Percentiles rank a stretch among this genome's conserved stretches.
These are phyloP conservation scores for Alliaria petiolata DNA, from an alignment of 345 rosid species.

Conservation along the genomic window DNA sequence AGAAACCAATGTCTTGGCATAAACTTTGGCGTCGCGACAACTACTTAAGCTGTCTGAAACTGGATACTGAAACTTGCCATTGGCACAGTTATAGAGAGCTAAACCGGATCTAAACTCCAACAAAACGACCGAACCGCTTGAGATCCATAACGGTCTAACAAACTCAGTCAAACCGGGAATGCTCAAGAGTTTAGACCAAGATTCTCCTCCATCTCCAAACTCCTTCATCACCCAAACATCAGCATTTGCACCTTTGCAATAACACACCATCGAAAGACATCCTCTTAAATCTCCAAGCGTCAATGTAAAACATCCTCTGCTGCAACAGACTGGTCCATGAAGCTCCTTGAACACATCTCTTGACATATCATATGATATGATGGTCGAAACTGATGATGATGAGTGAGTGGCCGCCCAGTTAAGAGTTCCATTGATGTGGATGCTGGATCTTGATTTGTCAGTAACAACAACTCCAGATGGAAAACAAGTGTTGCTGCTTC, in stretches of 20 bases:
- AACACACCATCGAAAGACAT: slow-evolving; percentile 22
- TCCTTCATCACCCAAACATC: slow-evolving; percentile 38
- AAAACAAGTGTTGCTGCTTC: slow-evolving; percentile 9
- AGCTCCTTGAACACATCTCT: slow-evolving; percentile 21
- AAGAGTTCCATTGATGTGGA: slow-evolving; percentile 30
- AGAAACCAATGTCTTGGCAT: slow-evolving; percentile 28
- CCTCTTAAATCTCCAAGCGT: slow-evolving; percentile 34
- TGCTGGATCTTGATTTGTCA: slow-evolving; percentile 19
- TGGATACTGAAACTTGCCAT: slow-evolving; percentile 13
- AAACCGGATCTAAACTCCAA: slow-evolving; percentile 36
- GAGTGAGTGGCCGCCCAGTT: slow-evolving; percentile 24
- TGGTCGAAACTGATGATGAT: slow-evolving; percentile 4
- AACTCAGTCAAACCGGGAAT: slow-evolving; percentile 26
- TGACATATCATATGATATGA: slow-evolving; percentile 34
- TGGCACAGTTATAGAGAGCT: slow-evolving; percentile 23
- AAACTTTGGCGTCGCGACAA: slow-evolving; percentile 26
- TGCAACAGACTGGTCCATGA: slow-evolving; percentile 15
- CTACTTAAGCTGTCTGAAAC: slow-evolving; percentile 8
- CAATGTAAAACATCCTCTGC: slow-evolving; percentile 20
- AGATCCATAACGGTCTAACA: slow-evolving; percentile 25
- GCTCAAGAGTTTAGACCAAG: slow-evolving; percentile 29
- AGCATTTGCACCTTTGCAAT: slow-evolving; percentile 13
- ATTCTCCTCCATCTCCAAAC: slow-evolving; percentile 21
- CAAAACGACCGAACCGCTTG: slow-evolving; percentile 21
- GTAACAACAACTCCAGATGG: background rate